These are phyloP conservation scores for Sclerotinia minor DNA, from an alignment of 2,329 filamentous ascomycete species.

Conservation along the genomic window DNA sequence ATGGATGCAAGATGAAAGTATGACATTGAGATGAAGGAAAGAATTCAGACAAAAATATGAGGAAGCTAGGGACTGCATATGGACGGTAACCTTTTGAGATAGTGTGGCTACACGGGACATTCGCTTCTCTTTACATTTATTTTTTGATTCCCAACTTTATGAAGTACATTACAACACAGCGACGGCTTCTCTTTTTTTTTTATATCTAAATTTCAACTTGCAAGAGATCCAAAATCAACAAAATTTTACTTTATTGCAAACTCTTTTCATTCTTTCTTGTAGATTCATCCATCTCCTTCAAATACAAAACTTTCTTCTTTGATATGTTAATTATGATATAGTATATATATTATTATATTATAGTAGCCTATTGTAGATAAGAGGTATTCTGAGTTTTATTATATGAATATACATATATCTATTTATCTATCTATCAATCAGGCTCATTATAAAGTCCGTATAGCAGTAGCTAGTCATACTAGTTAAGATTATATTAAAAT, in stretches of 20 bases:
- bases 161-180: constrained; percentile 17
- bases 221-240: constrained; percentile 16
- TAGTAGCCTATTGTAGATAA: background rate
- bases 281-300: background rate
- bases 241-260: constrained; percentile 7
- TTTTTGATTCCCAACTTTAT: constrained; percentile 23
- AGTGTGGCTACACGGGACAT: constrained; percentile 22
- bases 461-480: no score
- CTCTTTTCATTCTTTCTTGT: background rate
- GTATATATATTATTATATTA: background rate
- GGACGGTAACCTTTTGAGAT: constrained; percentile 17
- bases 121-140: constrained; percentile 19
- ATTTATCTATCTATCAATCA: no score
- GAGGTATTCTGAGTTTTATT: no score
- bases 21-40: constrained; percentile 17
- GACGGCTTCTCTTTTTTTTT: constrained; percentile 10
- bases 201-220: constrained; percentile 18
- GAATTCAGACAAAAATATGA: constrained; percentile 8
- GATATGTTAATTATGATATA: constrained; percentile 7
- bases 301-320: background rate
- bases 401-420: background rate
- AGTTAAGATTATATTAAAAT: no score
- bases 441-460: no score
- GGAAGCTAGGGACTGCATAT: constrained; percentile 18
- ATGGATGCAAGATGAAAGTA: constrained; percentile 15